phyloP scores from a whole-genome alignment of 176 grass and related monocot genomes.

The Phoenix dactylifera region DNA sequence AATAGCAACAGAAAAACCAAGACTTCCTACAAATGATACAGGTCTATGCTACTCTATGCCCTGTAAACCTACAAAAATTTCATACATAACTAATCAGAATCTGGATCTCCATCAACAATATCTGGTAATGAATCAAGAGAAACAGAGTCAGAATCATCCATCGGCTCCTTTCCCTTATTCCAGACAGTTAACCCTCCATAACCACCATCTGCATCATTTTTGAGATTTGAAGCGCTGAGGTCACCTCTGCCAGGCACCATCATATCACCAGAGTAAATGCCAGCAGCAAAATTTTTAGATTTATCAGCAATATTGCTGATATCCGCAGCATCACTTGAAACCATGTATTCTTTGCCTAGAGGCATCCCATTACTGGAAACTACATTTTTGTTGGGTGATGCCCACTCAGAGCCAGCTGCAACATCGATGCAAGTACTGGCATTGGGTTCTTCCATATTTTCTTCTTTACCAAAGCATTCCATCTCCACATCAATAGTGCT shows the following conservation, averaged over 20 bases:
- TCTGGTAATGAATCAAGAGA: conserved; percentile 47
- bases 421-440: conserved; percentile 8
- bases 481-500: conserved; percentile 24
- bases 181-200: conserved; percentile 1
- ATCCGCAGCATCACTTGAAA: not conserved
- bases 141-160: conserved; percentile 48
- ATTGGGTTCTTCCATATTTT: conserved; percentile 15
- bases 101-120: conserved; percentile 50
- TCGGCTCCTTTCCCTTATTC: conserved; percentile 13
- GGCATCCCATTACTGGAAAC: no score
- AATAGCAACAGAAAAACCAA: no score
- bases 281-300: conserved; percentile 2
- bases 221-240: conserved; percentile 2
- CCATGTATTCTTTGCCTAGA: not conserved
- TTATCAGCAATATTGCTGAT: conserved; percentile 9
- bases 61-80: not conserved
- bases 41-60: not conserved
- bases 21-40: no score
- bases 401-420: not conserved
- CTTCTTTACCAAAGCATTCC: conserved; percentile 17
- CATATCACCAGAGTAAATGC: conserved; percentile 7
- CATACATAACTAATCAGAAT: conserved; percentile 33
- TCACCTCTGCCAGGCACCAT: conserved; percentile 7
- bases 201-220: conserved; percentile 6
- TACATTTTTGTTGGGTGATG: not conserved